Evolutionary conservation across 139 green algal species (phyloP), one percentile per base, ranked within the genome.

Genomic region (Monoraphidium neglectum): DNA sequence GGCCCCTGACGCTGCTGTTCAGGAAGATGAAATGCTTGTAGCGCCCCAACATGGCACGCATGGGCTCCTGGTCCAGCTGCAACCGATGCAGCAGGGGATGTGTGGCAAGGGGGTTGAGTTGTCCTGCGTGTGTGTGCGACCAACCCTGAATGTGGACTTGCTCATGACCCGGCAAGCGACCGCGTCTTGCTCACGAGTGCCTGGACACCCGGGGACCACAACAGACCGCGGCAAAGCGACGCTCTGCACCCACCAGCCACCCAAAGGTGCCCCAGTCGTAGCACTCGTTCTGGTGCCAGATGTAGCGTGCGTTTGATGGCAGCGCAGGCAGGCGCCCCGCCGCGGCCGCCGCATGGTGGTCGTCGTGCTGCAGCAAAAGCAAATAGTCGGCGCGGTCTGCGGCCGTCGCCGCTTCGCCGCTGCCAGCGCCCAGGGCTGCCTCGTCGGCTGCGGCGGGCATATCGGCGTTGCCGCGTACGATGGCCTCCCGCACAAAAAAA

Each of bases 241-340:
- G n/a, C n/a, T n/a, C n/a, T n/a, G n/a, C n/a, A n/a, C n/a, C n/a
- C n/a, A 86, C 36, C 30, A 81, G 75, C 87, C 87, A 91, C 28
- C 87, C 84, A 77, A 90, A 80, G 36, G 83, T 88, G 43, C 87
- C 83, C 82, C 79, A 91, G 78, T 87, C 83, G 61, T 68, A 91
- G 76, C 83, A 87, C 57, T 83, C 37, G 76, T 91, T 91, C 23
- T 75, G 12, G 40, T 87, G 87, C 13, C 47, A 64, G 28, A 88
- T 43, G n/a, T 84, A 83, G 3, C 51, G 72, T 4, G 88, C 83
- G 46, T 91, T 91, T 33, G 66, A 5, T 13, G 87, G 87, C 63
- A 90, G 73, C 51, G 74, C 43, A 8, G 43, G 43, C 43, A 51
- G 43, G 8, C 8, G 8, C 8, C 43, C 43, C 8, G 8, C 43